phyloP scores from a whole-genome alignment of 2,329 filamentous ascomycete genomes.

The Cladophialophora carrionii region DNA sequence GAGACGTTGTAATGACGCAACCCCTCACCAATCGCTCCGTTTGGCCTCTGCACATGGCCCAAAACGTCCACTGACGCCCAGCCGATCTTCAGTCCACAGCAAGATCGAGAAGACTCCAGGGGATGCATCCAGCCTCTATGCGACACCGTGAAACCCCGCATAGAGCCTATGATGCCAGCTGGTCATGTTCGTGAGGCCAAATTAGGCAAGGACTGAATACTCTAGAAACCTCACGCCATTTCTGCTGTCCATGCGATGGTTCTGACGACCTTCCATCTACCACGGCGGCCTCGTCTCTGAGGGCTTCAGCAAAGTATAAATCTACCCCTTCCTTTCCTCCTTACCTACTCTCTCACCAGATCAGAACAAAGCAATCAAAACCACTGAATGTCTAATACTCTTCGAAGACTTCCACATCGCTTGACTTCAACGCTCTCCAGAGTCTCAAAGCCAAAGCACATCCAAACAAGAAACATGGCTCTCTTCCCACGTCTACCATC shows the following conservation, averaged over 20 bases:
- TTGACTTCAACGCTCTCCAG: constrained; percentile 12
- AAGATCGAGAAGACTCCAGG: not conserved
- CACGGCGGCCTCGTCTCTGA: not conserved
- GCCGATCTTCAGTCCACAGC: not conserved
- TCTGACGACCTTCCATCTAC: not conserved
- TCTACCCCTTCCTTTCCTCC: not conserved
- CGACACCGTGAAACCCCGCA: not conserved
- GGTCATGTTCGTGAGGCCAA: constrained; percentile 19
- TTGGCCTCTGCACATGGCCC: not conserved
- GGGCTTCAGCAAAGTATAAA: constrained; percentile 13
- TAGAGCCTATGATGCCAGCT: not conserved
- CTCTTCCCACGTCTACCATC: constrained; percentile 30
- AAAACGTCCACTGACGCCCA: not conserved
- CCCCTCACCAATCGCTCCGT: not conserved
- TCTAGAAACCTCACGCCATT: constrained; percentile 28
- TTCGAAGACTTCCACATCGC: constrained; percentile 28
- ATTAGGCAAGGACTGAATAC: constrained; percentile 13
- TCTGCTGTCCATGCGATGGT: constrained; percentile 1
- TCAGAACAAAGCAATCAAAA: constrained; percentile 24
- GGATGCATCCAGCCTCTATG: not conserved
- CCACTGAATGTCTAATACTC: constrained; percentile 24
- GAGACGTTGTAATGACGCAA: constrained; percentile 5
- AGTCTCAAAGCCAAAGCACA: constrained; percentile 21
- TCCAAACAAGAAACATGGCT: constrained; percentile 30
- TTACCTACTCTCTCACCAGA: constrained; percentile 4